phyloP scores from a whole-genome alignment of 2,329 filamentous ascomycete genomes.

The Colletotrichum cereale region DNA sequence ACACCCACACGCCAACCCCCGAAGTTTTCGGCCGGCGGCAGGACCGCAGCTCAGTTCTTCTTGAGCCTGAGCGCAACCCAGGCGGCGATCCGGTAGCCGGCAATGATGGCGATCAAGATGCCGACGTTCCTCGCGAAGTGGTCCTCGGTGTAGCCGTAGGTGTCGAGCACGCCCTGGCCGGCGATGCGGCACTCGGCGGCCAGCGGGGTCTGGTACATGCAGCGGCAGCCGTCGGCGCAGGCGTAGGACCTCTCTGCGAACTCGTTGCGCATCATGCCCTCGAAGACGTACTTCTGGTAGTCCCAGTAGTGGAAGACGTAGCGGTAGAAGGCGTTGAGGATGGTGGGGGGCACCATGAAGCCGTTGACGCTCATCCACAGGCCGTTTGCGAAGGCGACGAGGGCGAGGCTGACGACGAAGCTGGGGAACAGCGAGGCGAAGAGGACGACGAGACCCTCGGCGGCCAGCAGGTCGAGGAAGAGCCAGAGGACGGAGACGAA shows the following conservation, averaged over 20 bases:
- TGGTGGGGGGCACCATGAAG: constrained; percentile 79
- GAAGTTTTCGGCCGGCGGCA: neutral
- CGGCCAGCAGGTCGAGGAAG: constrained; percentile 85
- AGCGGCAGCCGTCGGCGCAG: constrained; percentile 71
- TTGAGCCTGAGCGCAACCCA: constrained; percentile 68
- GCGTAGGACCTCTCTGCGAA: constrained; percentile 75
- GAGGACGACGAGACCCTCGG: constrained; percentile 85
- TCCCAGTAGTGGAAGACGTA: constrained; percentile 93
- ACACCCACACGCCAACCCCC: neutral
- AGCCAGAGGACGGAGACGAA: constrained; percentile 86
- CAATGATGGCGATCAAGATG: constrained; percentile 81
- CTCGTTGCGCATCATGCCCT: constrained; percentile 95
- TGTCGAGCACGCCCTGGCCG: constrained; percentile 76
- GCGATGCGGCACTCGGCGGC: constrained; percentile 75
- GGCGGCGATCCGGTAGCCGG: constrained; percentile 77
- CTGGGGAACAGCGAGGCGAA: constrained; percentile 79
- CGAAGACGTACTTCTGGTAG: constrained; percentile 88
- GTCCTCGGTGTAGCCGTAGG: constrained; percentile 77
- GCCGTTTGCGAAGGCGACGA: constrained; percentile 88
- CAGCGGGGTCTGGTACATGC: constrained; percentile 77
- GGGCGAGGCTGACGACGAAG: constrained; percentile 83
- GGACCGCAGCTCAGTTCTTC: constrained; percentile 22
- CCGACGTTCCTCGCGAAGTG: constrained; percentile 78
- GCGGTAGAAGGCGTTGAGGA: constrained; percentile 86
- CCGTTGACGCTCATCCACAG: constrained; percentile 91